phyloP scores from a whole-genome alignment of 768 basidiomycete species.

The Boletellus ananas region DNA sequence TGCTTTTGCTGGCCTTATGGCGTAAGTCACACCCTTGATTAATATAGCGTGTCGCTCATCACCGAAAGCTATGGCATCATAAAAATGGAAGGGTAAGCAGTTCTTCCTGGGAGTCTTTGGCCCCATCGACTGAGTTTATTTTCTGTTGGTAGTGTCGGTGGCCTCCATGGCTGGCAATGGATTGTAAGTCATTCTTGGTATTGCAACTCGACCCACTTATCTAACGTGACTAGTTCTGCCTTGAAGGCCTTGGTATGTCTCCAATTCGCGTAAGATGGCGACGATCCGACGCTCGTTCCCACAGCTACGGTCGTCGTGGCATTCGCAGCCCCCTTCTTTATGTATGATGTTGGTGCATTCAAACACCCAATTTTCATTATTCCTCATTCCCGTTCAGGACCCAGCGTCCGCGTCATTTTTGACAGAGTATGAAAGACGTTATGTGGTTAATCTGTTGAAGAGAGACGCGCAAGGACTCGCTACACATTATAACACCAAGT shows the following conservation, averaged over 20 bases:
- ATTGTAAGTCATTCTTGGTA: conserved; percentile 25
- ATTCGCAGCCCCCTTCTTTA: conserved; percentile 38
- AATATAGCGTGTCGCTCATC: background rate
- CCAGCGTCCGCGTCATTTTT: conserved; percentile 55
- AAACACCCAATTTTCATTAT: background rate
- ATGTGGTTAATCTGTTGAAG: conserved; percentile 39
- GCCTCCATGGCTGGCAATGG: conserved; percentile 38
- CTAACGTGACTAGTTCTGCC: conserved; percentile 23
- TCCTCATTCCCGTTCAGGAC: conserved; percentile 30
- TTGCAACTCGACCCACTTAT: conserved; percentile 1
- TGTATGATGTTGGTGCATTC: conserved; percentile 43
- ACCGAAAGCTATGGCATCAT: conserved; percentile 32
- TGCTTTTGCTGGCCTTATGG: conserved; percentile 44
- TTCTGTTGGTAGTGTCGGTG: conserved; percentile 19
- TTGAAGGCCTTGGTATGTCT: conserved; percentile 24
- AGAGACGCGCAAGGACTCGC: conserved; percentile 41
- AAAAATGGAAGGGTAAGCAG: conserved; percentile 32
- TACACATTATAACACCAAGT: conserved; percentile 41
- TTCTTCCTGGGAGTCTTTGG: conserved; percentile 9
- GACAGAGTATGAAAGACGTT: conserved; percentile 38
- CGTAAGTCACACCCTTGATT: conserved; percentile 30
- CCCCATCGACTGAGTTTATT: background rate
- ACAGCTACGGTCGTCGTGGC: conserved; percentile 18
- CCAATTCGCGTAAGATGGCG: too few relatives aligned
- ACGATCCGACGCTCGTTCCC: background rate